Percentiles rank a stretch among this genome's conserved stretches.
Conservation (phyloP, 2,329 filamentous ascomycete species). For the Paecilomyces fulvus region DNA sequence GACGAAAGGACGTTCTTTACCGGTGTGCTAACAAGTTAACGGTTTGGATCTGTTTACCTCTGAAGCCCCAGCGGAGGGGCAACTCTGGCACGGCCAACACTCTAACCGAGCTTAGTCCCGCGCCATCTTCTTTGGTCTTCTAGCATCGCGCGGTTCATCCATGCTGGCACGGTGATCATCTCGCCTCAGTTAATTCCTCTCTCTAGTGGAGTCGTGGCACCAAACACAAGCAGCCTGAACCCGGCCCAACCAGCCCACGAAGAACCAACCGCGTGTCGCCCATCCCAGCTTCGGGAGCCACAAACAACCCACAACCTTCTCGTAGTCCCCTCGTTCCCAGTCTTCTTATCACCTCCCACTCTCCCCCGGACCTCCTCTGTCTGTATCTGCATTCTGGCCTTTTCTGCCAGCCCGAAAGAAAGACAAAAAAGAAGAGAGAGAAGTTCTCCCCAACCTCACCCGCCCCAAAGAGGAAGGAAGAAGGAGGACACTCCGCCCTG, state of each 20-base stretch:
- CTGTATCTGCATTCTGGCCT: constrained; percentile 17
- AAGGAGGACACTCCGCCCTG: neutral
- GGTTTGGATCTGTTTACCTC: neutral
- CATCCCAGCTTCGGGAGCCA: constrained; percentile 7
- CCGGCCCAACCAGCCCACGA: constrained; percentile 27
- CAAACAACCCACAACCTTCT: constrained; percentile 9
- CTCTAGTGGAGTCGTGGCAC: constrained; percentile 32
- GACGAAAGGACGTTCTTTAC: neutral
- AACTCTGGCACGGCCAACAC: neutral
- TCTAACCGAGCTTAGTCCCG: constrained; percentile 7
- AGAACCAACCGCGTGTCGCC: constrained; percentile 10
- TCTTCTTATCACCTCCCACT: constrained; percentile 23
- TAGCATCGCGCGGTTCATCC: neutral
- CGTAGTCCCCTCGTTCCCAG: constrained; percentile 9
- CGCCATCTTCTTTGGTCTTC: neutral
- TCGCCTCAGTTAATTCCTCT: constrained; percentile 6
- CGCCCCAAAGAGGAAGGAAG: neutral
- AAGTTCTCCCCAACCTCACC: neutral
- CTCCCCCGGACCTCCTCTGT: constrained; percentile 16
- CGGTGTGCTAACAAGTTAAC: neutral
- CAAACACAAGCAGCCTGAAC: constrained; percentile 28
- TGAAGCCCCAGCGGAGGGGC: neutral
- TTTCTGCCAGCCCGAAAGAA: constrained; percentile 1
- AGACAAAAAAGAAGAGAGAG: neutral
- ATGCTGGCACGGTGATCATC: constrained; percentile 1